Conservation (phyloP, 164 flowering plant genomes). For the Magnolia kwangsiensis region DNA sequence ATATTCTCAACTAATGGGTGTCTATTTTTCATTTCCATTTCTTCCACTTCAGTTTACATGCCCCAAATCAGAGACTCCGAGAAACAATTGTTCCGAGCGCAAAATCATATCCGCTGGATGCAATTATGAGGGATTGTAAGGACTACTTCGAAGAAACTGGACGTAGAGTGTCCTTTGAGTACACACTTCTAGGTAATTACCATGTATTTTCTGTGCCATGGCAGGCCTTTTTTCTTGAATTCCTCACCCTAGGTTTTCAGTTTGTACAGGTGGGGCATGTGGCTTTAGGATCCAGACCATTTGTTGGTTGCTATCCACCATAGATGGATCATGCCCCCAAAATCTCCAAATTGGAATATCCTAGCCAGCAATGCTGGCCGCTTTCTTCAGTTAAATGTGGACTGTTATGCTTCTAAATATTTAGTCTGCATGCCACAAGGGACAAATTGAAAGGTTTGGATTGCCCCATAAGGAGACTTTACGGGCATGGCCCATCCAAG, state of each 20-base stretch:
- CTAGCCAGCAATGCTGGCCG: too few relatives aligned
- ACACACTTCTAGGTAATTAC: conserved; percentile 77
- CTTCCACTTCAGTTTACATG: conserved; percentile 64
- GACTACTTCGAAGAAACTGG: conserved; percentile 77
- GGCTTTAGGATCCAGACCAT: not conserved
- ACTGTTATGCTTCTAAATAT: too few relatives aligned
- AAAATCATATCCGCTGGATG: conserved; percentile 85
- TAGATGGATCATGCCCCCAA: not conserved
- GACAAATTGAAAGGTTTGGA: too few relatives aligned
- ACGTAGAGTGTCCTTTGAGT: conserved; percentile 85
- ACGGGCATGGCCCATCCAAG: too few relatives aligned
- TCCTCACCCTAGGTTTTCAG: not conserved
- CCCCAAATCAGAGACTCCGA: conserved; percentile 90
- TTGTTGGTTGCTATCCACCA: not conserved
- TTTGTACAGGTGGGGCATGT: not conserved
- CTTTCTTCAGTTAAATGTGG: too few relatives aligned
- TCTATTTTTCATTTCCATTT: not conserved
- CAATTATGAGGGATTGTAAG: conserved; percentile 83
- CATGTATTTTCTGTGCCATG: not conserved
- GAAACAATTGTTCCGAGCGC: conserved; percentile 94
- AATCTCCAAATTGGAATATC: not conserved
- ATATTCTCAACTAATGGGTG: not conserved
- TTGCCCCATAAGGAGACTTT: too few relatives aligned
- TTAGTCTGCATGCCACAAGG: too few relatives aligned
- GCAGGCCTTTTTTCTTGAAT: too few relatives aligned